Evolutionary conservation across 116 monocot species (phyloP).

Genomic region (Posidonia oceanica): DNA sequence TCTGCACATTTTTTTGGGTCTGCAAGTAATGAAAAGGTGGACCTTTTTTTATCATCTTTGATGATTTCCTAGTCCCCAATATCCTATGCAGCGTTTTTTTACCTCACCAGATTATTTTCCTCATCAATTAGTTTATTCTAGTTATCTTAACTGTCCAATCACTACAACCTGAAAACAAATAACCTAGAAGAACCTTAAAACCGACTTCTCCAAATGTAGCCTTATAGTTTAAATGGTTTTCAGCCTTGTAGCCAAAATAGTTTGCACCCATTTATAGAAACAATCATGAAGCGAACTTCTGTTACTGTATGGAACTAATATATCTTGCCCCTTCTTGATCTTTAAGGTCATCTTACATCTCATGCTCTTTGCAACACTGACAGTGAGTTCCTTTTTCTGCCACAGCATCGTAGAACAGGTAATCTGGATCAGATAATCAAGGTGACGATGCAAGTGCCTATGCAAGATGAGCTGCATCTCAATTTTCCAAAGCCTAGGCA

Average conservation of each 20-base stretch:
- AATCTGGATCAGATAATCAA: neutral
- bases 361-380: neutral
- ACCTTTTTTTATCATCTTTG: no score
- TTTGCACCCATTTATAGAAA: no score
- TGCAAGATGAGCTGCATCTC: constrained; percentile 4
- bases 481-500: no score
- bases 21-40: neutral
- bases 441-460: neutral
- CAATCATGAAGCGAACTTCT: no score
- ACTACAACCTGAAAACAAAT: neutral
- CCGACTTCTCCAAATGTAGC: no score
- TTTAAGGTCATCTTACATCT: neutral
- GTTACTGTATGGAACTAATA: no score
- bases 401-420: constrained; percentile 3
- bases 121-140: neutral
- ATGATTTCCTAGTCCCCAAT: no score
- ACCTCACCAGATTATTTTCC: neutral
- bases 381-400: neutral
- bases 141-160: no score
- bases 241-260: no score
- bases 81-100: neutral
- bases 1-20: neutral
- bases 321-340: no score
- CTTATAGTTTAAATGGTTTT: no score
- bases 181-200: neutral